These are phyloP conservation scores for Logfia minima DNA, from an alignment of 129 eudicot genomes.

Conservation along the genomic window DNA sequence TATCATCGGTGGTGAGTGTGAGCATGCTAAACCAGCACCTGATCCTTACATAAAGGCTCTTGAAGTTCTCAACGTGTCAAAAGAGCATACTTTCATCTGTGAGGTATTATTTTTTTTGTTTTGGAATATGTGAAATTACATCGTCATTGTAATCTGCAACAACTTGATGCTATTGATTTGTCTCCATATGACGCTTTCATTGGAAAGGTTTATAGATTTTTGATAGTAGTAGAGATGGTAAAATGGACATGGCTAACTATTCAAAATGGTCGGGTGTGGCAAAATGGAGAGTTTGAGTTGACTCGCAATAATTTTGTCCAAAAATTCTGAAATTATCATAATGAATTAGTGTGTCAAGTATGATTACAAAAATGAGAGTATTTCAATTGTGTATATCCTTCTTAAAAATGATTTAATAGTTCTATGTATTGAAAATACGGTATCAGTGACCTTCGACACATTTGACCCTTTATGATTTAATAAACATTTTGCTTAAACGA, in stretches of 20 bases:
- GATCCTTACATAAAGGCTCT: conserved; percentile 90
- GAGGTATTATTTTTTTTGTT: conserved; percentile 54
- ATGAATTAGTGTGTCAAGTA: background rate
- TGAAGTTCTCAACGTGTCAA: conserved; percentile 75
- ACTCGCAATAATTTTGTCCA: background rate
- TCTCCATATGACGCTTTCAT: background rate
- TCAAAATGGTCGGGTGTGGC: background rate
- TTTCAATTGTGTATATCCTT: background rate
- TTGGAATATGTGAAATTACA: conserved; percentile 6
- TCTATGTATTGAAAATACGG: background rate
- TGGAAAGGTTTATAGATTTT: background rate
- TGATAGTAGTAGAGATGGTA: conserved; percentile 1
- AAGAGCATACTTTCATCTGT: conserved; percentile 79
- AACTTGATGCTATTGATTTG: conserved; percentile 8
- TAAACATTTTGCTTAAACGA: background rate
- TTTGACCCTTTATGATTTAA: background rate
- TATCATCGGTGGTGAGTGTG: conserved; percentile 82
- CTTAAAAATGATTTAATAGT: too few species aligned
- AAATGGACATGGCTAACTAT: background rate
- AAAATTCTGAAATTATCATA: background rate
- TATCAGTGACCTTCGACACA: background rate
- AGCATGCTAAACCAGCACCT: conserved; percentile 85
- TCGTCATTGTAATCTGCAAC: background rate
- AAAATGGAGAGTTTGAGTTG: background rate
- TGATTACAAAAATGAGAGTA: background rate